A percentile compares a stretch with the other conserved stretches of the same genome.
Conservation (phyloP, 2,329 filamentous ascomycete genomes). For the Thermomyces lanuginosus region DNA sequence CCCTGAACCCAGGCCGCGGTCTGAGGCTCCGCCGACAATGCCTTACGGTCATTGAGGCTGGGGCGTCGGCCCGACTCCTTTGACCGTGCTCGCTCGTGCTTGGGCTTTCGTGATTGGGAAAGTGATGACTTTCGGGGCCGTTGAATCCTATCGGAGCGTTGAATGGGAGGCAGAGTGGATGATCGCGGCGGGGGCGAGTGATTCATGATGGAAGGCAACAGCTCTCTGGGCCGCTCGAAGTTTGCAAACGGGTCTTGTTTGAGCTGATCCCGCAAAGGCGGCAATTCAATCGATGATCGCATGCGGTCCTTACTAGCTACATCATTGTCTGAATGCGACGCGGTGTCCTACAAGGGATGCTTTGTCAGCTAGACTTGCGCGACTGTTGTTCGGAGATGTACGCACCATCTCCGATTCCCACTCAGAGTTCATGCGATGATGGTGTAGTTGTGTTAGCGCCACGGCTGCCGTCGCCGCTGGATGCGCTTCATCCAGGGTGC, state of each 20-base stretch:
- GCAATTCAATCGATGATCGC: constrained; percentile 52
- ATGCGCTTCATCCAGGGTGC: constrained; percentile 52
- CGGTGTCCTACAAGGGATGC: constrained; percentile 42
- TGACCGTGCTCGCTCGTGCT: constrained; percentile 68
- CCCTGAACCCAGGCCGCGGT: constrained; percentile 55
- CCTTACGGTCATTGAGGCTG: constrained; percentile 62
- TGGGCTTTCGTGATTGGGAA: constrained; percentile 58
- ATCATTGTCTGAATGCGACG: constrained; percentile 56
- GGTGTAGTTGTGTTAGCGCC: constrained; percentile 70
- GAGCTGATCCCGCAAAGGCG: constrained; percentile 50
- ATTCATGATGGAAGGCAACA: constrained; percentile 63
- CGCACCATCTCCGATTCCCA: constrained; percentile 65
- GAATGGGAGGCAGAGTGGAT: constrained; percentile 70
- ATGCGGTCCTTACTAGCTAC: constrained; percentile 46
- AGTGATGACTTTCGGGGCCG: constrained; percentile 75
- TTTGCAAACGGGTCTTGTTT: constrained; percentile 59
- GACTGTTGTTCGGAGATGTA: constrained; percentile 12
- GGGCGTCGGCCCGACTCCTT: constrained; percentile 57
- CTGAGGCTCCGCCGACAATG: constrained; percentile 69
- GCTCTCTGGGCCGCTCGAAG: constrained; percentile 51
- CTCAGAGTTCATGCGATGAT: constrained; percentile 57
- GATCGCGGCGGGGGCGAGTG: constrained; percentile 75
- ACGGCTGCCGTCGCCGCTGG: constrained; percentile 63
- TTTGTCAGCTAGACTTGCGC: constrained; percentile 5
- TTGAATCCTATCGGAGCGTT: constrained; percentile 52